Percentiles rank a stretch among this genome's conserved stretches.
Conservation (phyloP, 2,329 filamentous ascomycete species). For the Fusarium sp. region DNA sequence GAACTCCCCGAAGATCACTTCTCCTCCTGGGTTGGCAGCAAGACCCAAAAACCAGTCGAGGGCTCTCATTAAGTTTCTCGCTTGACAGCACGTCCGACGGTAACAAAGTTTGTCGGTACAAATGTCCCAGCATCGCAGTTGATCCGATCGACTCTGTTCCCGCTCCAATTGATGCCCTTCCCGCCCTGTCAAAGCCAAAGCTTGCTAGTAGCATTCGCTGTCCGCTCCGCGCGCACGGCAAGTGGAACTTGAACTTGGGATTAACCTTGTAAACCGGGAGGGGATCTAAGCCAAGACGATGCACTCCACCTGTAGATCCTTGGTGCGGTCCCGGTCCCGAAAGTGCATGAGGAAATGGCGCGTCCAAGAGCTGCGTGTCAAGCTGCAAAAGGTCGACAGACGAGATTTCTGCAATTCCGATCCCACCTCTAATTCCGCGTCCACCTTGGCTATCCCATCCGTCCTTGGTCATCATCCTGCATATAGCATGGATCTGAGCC, state of each 20-base stretch:
- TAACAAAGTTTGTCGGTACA: slow-evolving; percentile 23
- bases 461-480: background rate
- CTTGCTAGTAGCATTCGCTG: background rate
- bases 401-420: background rate
- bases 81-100: background rate
- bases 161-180: slow-evolving; percentile 17
- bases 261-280: background rate
- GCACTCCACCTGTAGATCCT: slow-evolving; percentile 7
- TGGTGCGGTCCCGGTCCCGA: background rate
- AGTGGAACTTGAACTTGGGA: background rate
- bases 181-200: background rate
- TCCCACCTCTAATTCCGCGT: background rate
- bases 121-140: slow-evolving; percentile 5
- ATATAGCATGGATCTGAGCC: slow-evolving; percentile 13
- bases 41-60: background rate
- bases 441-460: background rate
- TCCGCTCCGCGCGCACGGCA: background rate
- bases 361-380: background rate
- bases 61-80: background rate
- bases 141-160: slow-evolving; percentile 3
- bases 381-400: background rate
- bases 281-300: background rate
- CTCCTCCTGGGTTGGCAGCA: background rate
- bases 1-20: slow-evolving; percentile 5
- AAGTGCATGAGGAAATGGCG: slow-evolving; percentile 8